Conservation (phyloP, 2,329 filamentous ascomycete genomes). For the Macrophomina pseudophaseolina region DNA sequence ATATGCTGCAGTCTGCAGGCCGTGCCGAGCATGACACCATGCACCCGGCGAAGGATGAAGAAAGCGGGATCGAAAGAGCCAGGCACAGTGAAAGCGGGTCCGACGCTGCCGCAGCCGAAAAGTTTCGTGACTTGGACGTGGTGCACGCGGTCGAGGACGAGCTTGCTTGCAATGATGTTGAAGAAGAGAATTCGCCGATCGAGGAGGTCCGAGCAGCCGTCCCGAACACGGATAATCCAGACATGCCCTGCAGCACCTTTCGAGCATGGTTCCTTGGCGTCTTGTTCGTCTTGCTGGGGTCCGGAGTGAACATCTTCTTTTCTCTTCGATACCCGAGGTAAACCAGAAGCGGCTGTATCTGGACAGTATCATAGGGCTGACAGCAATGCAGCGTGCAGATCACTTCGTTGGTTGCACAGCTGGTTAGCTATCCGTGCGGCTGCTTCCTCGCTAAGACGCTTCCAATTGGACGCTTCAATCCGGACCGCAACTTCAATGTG, state of each 20-base stretch:
- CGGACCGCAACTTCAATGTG: slow-evolving; percentile 67
- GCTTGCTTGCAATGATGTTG: slow-evolving; percentile 19
- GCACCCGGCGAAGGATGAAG: background rate
- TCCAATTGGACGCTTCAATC: slow-evolving; percentile 64
- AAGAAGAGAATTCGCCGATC: slow-evolving; percentile 20
- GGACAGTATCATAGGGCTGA: slow-evolving; percentile 63
- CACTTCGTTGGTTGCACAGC: slow-evolving; percentile 54
- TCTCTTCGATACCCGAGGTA: slow-evolving; percentile 67
- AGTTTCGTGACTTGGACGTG: background rate
- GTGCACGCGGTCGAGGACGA: slow-evolving; percentile 13
- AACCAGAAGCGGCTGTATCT: slow-evolving; percentile 54
- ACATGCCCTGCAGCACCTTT: slow-evolving; percentile 47
- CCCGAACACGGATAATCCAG: slow-evolving; percentile 51
- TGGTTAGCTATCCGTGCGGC: slow-evolving; percentile 62
- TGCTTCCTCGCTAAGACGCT: slow-evolving; percentile 59
- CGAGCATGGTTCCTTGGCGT: slow-evolving; percentile 54
- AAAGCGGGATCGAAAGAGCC: slow-evolving; percentile 5
- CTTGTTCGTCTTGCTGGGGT: slow-evolving; percentile 51
- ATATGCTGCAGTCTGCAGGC: background rate
- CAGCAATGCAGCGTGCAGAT: slow-evolving; percentile 10
- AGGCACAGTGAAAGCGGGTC: slow-evolving; percentile 12
- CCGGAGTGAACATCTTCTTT: slow-evolving; percentile 64
- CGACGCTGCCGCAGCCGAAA: background rate
- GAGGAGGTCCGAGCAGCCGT: slow-evolving; percentile 36
- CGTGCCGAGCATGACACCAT: background rate